Conservation (phyloP, 345 rosid genomes). For the Camelina sativa region DNA sequence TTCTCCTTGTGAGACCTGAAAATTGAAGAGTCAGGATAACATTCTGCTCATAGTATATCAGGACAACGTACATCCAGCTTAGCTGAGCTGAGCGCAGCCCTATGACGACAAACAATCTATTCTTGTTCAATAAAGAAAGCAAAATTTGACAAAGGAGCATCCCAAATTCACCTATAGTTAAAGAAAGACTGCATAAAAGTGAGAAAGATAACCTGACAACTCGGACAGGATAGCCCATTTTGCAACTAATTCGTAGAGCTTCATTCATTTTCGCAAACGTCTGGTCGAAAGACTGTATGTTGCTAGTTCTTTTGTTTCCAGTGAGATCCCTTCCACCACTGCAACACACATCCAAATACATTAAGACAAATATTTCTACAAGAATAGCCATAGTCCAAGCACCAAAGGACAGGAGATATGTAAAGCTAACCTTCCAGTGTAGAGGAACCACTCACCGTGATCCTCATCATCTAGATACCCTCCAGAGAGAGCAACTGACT, state of each 20-base stretch:
- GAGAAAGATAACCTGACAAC: slow-evolving; percentile 64
- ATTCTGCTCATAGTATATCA: background rate
- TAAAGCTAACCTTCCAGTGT: too few species aligned
- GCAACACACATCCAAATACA: slow-evolving; percentile 14
- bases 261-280: slow-evolving; percentile 57
- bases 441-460: too few species aligned
- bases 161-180: background rate
- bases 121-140: background rate
- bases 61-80: too few species aligned
- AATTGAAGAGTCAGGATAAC: background rate
- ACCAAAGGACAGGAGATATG: too few species aligned
- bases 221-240: slow-evolving; percentile 83
- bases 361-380: too few species aligned
- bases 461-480: too few species aligned
- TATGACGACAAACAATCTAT: too few species aligned
- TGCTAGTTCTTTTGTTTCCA: slow-evolving; percentile 74
- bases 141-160: background rate
- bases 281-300: slow-evolving; percentile 76
- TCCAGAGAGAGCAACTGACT: too few species aligned
- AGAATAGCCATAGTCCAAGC: too few species aligned
- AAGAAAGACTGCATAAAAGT: background rate
- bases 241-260: slow-evolving; percentile 76
- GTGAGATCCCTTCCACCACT: slow-evolving; percentile 90
- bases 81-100: too few species aligned
- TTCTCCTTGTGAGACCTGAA: slow-evolving; percentile 79